These are phyloP conservation scores for Hymenoscyphus infarciens DNA, from an alignment of 2,329 filamentous ascomycete species.

Conservation along the genomic window DNA sequence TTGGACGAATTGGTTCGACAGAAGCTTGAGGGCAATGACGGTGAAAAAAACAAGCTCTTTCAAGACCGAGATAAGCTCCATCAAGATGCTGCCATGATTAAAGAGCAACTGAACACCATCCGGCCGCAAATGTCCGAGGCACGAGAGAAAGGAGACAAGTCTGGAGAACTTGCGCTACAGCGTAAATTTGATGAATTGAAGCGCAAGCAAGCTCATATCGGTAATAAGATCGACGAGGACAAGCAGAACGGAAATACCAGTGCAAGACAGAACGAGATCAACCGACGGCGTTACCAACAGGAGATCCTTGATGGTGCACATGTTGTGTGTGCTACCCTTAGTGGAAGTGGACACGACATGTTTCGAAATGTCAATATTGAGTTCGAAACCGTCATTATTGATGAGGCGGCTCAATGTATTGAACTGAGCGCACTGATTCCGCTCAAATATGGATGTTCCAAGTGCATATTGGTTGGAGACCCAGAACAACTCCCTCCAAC, in stretches of 20 bases:
- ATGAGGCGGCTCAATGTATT: slow-evolving; percentile 97
- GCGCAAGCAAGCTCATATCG: slow-evolving; percentile 70
- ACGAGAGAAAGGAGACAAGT: slow-evolving; percentile 51
- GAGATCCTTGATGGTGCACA: slow-evolving; percentile 87
- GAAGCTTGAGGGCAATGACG: slow-evolving; percentile 61
- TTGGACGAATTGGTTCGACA: slow-evolving; percentile 85
- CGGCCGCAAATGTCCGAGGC: slow-evolving; percentile 68
- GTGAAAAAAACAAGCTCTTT: slow-evolving; percentile 50
- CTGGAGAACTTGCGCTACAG: slow-evolving; percentile 54
- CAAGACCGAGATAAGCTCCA: slow-evolving; percentile 55
- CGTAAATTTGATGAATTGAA: slow-evolving; percentile 76
- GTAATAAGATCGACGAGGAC: slow-evolving; percentile 78
- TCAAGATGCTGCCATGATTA: slow-evolving; percentile 65
- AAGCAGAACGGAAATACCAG: slow-evolving; percentile 82
- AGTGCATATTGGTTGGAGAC: slow-evolving; percentile 95
- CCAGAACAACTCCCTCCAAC: slow-evolving; percentile 96
- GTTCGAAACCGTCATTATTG: slow-evolving; percentile 97
- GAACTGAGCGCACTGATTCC: slow-evolving; percentile 95
- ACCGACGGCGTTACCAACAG: slow-evolving; percentile 79
- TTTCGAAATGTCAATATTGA: slow-evolving; percentile 92
- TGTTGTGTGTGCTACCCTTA: slow-evolving; percentile 91
- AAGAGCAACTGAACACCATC: slow-evolving; percentile 68
- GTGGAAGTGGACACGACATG: slow-evolving; percentile 95
- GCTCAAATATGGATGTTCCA: slow-evolving; percentile 93
- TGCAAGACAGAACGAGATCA: slow-evolving; percentile 81